A percentile compares a stretch with the other conserved stretches of the same genome.
Evolutionary conservation across 345 rosid genomes (phyloP).

Genomic region (Arabis hirsuta): DNA sequence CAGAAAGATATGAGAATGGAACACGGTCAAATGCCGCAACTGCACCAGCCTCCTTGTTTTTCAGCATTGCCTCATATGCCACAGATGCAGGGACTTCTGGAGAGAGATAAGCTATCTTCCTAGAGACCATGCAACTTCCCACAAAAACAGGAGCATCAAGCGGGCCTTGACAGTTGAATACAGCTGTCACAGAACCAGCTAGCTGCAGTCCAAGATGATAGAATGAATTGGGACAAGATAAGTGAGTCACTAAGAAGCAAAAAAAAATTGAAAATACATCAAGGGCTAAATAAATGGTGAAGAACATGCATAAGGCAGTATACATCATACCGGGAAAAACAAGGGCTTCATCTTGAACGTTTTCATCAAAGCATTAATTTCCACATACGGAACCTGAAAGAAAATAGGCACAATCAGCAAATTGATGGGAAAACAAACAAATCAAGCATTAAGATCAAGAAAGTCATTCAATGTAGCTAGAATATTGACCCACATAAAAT

Average conservation of each 20-base stretch:
- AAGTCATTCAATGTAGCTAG: slow-evolving; percentile 6
- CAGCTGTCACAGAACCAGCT: slow-evolving; percentile 97
- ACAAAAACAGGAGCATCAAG: slow-evolving; percentile 94
- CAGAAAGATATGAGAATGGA: slow-evolving; percentile 95
- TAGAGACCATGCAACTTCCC: slow-evolving; percentile 95
- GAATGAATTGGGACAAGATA: slow-evolving; percentile 22
- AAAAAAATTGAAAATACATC: slow-evolving; percentile 4
- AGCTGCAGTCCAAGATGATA: slow-evolving; percentile 62
- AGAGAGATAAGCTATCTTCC: slow-evolving; percentile 74
- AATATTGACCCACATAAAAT: slow-evolving; percentile 12
- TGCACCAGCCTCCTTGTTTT: slow-evolving; percentile 95
- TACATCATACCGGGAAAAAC: slow-evolving; percentile 71
- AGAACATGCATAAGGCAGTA: slow-evolving; percentile 24
- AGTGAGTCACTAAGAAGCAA: slow-evolving; percentile 3
- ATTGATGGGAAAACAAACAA: slow-evolving; percentile 4
- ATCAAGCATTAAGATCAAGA: slow-evolving; percentile 10
- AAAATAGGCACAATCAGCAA: slow-evolving; percentile 26
- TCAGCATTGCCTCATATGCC: slow-evolving; percentile 87
- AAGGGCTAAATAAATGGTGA: neutral
- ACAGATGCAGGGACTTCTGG: slow-evolving; percentile 67
- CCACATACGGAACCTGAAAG: slow-evolving; percentile 86
- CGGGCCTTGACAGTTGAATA: slow-evolving; percentile 98
- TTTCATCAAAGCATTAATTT: slow-evolving; percentile 89
- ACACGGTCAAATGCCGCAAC: slow-evolving; percentile 98
- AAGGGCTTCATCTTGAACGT: slow-evolving; percentile 94